These are phyloP conservation scores for Nigrospora sphaerica DNA, from an alignment of 2,329 filamentous ascomycete species.

Conservation along the genomic window DNA sequence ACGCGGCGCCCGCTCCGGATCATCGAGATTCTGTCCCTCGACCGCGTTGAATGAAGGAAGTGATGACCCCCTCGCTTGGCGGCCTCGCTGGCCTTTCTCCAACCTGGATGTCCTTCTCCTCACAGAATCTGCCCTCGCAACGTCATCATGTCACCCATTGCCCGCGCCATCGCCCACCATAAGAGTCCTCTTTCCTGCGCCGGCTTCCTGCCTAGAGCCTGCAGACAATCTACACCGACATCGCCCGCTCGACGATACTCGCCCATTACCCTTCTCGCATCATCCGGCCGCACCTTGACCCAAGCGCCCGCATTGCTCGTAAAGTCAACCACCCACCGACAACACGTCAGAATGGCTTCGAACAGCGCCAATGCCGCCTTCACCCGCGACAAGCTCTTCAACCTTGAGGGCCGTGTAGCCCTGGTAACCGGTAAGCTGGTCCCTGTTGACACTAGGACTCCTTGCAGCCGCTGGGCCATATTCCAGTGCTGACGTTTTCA, in stretches of 20 bases:
- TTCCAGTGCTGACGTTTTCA: conserved; percentile 5
- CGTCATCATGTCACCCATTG: not conserved
- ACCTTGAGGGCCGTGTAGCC: conserved; percentile 34
- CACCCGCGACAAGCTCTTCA: conserved; percentile 30
- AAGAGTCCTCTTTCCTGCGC: not conserved
- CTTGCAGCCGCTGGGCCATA: not conserved
- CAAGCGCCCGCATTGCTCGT: not conserved
- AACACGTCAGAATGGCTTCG: conserved; percentile 15
- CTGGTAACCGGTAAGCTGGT: conserved; percentile 32
- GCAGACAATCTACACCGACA: no score
- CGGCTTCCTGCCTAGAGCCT: not conserved
- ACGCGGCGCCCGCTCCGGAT: no score
- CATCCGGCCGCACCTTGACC: no score
- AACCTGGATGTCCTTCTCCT: no score
- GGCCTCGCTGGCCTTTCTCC: no score
- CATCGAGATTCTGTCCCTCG: no score
- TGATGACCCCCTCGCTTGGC: no score
- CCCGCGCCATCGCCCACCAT: not conserved
- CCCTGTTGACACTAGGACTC: not conserved
- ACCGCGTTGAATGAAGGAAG: no score
- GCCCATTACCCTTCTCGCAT: not conserved
- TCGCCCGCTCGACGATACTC: not conserved
- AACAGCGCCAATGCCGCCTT: conserved; percentile 21
- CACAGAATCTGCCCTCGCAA: not conserved
- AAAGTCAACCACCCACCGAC: not conserved